phyloP scores from a whole-genome alignment of 2,329 filamentous ascomycete species.

The Neurospora sp. region DNA sequence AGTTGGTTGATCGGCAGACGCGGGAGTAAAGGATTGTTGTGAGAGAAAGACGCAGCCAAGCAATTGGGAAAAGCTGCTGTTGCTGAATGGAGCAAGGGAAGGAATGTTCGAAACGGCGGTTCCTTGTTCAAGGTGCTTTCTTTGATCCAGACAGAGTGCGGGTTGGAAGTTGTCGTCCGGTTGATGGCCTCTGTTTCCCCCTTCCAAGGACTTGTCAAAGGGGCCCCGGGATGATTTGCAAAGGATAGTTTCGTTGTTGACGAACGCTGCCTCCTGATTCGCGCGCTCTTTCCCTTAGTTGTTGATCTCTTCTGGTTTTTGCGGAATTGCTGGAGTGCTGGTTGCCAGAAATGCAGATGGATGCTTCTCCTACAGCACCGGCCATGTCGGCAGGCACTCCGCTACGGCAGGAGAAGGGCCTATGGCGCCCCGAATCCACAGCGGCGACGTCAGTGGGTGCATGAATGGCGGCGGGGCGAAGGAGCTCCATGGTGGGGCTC shows the following conservation, averaged over 20 bases:
- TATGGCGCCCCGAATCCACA: neutral
- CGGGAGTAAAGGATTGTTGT: neutral
- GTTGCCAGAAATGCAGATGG: neutral
- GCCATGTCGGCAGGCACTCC: neutral
- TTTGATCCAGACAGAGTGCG: neutral
- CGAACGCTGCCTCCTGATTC: neutral
- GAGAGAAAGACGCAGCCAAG: neutral
- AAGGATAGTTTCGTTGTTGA: neutral
- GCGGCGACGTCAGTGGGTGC: neutral
- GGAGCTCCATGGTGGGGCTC: neutral
- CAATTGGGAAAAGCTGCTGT: neutral
- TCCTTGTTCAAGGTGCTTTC: neutral
- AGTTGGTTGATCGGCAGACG: neutral
- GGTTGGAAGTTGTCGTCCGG: neutral
- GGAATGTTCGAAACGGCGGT: neutral
- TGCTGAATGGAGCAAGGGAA: neutral
- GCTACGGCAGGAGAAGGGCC: neutral
- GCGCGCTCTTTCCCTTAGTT: neutral
- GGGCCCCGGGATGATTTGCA: neutral
- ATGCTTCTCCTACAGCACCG: neutral
- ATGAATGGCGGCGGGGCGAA: neutral
- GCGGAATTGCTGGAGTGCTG: neutral
- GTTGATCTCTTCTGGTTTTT: neutral
- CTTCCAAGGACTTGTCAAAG: neutral
- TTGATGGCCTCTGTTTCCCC: neutral